Percentiles rank a stretch among this genome's conserved stretches.
phyloP scores from a whole-genome alignment of 164 flowering plant genomes.

The Houttuynia cordata region DNA sequence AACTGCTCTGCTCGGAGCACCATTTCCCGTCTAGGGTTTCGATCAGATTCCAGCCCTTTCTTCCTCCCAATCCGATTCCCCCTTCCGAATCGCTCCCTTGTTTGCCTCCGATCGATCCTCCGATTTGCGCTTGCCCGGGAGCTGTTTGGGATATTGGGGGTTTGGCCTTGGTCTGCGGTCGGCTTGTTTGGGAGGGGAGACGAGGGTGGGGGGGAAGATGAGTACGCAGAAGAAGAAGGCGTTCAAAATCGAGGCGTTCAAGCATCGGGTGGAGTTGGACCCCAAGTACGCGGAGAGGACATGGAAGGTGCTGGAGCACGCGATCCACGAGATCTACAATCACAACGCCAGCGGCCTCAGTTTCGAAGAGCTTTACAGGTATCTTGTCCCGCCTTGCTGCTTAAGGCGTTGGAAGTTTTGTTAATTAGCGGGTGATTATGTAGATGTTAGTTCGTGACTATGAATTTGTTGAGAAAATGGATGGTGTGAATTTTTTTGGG shows the following conservation, averaged over 20 bases:
- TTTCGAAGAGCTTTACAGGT: slow-evolving; percentile 94
- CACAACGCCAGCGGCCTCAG: slow-evolving; percentile 90
- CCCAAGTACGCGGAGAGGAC: slow-evolving; percentile 92
- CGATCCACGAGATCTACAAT: slow-evolving; percentile 91
- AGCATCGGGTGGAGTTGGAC: slow-evolving; percentile 81
- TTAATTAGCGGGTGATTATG: not conserved
- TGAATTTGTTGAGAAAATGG: not conserved
- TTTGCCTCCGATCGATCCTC: too few relatives aligned
- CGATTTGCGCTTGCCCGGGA: too few relatives aligned
- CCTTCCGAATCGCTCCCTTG: not conserved
- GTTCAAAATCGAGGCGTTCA: slow-evolving; percentile 87
- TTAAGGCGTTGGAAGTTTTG: not conserved
- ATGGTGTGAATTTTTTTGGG: too few relatives aligned
- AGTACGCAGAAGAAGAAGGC: slow-evolving; percentile 70
- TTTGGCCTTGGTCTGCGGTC: not conserved
- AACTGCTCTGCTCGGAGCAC: too few relatives aligned
- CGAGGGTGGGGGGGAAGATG: slow-evolving; percentile 28
- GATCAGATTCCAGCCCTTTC: slow-evolving; percentile 1
- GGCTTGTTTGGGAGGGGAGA: not conserved
- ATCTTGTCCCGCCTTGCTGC: too few relatives aligned
- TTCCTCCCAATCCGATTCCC: not conserved
- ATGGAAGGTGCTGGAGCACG: slow-evolving; percentile 88
- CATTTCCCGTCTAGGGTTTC: slow-evolving; percentile 3
- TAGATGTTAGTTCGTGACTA: not conserved
- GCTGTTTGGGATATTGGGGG: too few relatives aligned